Base-by-base conservation (phyloP, 2,329 filamentous ascomycete species). In the Raffaelea arxii region DNA sequence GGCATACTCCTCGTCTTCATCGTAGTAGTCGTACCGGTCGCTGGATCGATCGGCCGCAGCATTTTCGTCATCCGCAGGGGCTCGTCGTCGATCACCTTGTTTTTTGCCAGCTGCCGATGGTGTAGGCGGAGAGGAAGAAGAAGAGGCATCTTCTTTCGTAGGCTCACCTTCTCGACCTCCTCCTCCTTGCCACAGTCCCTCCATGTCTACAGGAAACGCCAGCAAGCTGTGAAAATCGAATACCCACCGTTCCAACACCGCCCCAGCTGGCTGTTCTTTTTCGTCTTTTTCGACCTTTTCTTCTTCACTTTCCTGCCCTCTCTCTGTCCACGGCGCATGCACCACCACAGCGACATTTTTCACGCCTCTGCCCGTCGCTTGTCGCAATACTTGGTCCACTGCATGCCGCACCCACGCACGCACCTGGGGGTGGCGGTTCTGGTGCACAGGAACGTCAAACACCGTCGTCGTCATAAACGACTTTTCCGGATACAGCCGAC, bases 321-420 rank as follows among this genome's bases (percentile, higher is more conserved):
- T 48, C 42, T 30, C 27, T 32, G 24, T 35, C n/a, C 21, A 49
- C 3, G 52, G 52, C 2, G 51, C 50, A n/a, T 54, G 52, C 10
- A 54, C 49, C 1, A 50, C 49, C 1, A 54, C 37, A 19, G 47
- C 52, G 2, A 54, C 42, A 4, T 44, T 38, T 21, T 53, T 44
- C 25, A 54, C 49, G 3, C 44, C 18, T 46, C 72, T 74, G 10
- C 70, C 74, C 41, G 84, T 72, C 30, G 95, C 72, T 65, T 94
- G 84, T 4, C 69, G 71, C 49, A 78, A 72, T 21, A 89, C 77
- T 30, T 87, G 84, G 51, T 80, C 69, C 37, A 92, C 77, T 54
- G 89, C 87, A 61, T 92, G 85, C 59, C 74, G 78, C 64, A 95
- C 80, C 85, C 90, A 96, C 57, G 79, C 70, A 71, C 87, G 94